Evolutionary conservation across 495 filamentous ascomycete genomes (phyloP), one percentile per base, ranked within the genome.

Genomic region (Tuber umbilicatum): DNA sequence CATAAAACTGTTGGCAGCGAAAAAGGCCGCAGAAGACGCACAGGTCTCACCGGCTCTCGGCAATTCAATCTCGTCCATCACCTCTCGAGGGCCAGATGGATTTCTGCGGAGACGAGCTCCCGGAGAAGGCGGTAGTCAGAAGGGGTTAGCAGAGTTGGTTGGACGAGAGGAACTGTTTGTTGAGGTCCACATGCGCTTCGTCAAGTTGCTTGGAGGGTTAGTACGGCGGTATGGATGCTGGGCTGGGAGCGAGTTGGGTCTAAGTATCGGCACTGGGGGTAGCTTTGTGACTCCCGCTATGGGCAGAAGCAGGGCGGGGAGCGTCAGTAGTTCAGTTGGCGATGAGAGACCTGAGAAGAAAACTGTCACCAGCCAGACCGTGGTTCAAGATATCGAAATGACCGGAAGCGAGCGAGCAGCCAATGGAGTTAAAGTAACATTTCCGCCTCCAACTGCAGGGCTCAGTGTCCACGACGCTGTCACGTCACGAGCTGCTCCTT

Each of bases 141-240:
- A 92, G 74, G 92, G 92, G 43, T 84, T 97, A 69, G 91, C 91
- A 1, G 94, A 97, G 83, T 88, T 97, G 70, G 90, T 94, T 23
- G 94, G 94, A 41, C 87, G 92, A 73, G 91, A 92, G 39, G 90
- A 93, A 82, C 91, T 97, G 78, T 97, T 97, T 82, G 89, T 97
- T 42, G 89, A 96, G 83, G 83, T 97, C 55, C 94, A 97, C 84
- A 87, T 89, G 38, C 84, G 88, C 47, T 97, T 97, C 82, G 91
- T 94, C 23, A 87, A 87, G 70, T 83, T 96, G 50, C 82, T 95
- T 73, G 86, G 91, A 67, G 89, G 91, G 78, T 82, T 94, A 50
- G 89, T 79, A 64, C 82, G 75, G 72, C 73, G 77, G 47, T 82
- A 81, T 74, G 81, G 81, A 37, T 81, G 77, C 27, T 79, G 77